These are phyloP conservation scores for Mycena rosella DNA, from an alignment of 768 basidiomycete species.

Conservation along the genomic window DNA sequence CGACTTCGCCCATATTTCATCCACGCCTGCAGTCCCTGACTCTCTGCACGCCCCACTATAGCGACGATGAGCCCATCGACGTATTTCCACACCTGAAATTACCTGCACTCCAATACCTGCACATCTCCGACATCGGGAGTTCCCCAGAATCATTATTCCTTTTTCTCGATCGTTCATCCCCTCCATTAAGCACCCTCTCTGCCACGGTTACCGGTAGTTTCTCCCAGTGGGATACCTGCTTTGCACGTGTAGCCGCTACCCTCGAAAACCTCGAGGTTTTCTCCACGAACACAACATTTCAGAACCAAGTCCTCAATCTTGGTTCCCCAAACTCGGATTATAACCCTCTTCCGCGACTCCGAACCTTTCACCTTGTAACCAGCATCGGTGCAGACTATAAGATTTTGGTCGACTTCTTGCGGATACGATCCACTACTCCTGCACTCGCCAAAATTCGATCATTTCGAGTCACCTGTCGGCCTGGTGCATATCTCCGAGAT, in stretches of 20 bases:
- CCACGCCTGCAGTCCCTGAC: slow-evolving; percentile 2
- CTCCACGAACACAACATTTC: too few relatives aligned
- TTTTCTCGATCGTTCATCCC: too few relatives aligned
- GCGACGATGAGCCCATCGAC: background rate
- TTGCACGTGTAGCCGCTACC: background rate
- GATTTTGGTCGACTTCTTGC: too few relatives aligned
- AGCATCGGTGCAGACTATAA: too few relatives aligned
- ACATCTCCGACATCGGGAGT: background rate
- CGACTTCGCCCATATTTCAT: background rate
- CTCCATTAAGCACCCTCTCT: too few relatives aligned
- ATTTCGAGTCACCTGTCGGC: background rate
- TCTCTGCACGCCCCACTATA: background rate
- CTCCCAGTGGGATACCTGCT: background rate
- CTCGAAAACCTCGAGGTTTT: slow-evolving; percentile 7
- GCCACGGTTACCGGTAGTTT: background rate
- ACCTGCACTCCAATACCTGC: slow-evolving; percentile 3
- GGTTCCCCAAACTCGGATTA: too few relatives aligned
- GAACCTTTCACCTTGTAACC: too few relatives aligned
- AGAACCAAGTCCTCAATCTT: too few relatives aligned
- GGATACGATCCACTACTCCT: background rate
- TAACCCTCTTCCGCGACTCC: too few relatives aligned
- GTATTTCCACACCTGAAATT: slow-evolving; percentile 4
- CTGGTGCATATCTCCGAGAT: background rate
- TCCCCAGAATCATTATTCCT: too few relatives aligned
- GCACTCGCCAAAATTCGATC: background rate